Evolutionary conservation across 306 rosid genomes (phyloP), one percentile per base, ranked within the genome.

Genomic region (Spatholobus suberectus): DNA sequence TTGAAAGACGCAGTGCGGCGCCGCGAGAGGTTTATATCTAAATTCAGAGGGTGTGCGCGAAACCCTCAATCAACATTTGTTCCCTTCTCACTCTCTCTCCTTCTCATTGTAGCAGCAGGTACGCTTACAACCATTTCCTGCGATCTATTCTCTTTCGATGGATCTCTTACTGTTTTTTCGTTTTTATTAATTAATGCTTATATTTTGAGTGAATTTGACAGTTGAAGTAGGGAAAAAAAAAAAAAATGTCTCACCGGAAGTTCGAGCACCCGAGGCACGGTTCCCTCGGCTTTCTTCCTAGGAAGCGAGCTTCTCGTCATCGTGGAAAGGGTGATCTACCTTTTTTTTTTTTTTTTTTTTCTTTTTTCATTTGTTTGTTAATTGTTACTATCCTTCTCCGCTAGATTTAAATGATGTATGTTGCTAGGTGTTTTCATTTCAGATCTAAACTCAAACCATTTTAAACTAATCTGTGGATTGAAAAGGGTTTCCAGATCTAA

Each of bases 201-300:
- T 6, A 8, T 62, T 6, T 29, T 14, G 12, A 5, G 41, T 32
- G 9, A 15, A 27, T 62, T 61, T 6, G 1, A 62, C 70, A 62
- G 70, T 57, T 82, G 81, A 59, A 80, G 55, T 41, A 61, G 70
- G 66, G 67, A 29, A 49, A n/a, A n/a, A n/a, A n/a, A n/a, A n/a
- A n/a, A n/a, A n/a, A 43, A 4, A 94, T 94, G 97, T 94, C 98
- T 71, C 98, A 92, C 84, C 69, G 98, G 49, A 94, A 94, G 81
- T 94, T 91, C 69, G 98, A 94, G 87, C 98, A 94, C 87, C 98
- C 97, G 0, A 89, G 98, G 20, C 98, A 94, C 67, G 98, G 98
- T 3, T 94, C 98, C 18, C 98, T 94, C 51, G 94, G 98, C 8
- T 94, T 92, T 88, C 94, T 94, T 46, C 98, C 98, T 1, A 90